A percentile compares a stretch with the other conserved stretches of the same genome.
Evolutionary conservation across 495 filamentous ascomycete genomes (phyloP).

Genomic region (Penicillium desertorum): DNA sequence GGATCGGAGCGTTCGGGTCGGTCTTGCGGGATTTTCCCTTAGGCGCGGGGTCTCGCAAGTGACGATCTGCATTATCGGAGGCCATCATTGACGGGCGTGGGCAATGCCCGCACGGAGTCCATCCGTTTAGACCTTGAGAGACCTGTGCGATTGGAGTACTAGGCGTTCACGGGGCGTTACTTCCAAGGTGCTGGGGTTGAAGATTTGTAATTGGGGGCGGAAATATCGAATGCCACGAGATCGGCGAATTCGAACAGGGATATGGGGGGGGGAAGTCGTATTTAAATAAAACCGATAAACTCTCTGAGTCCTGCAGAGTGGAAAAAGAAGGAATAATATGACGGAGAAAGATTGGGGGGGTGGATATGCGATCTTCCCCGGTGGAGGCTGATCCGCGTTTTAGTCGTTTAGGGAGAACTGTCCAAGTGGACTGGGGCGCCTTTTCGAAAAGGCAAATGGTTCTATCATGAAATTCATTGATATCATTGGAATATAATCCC

Average conservation of each 20-base stretch:
- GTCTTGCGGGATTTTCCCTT: slow-evolving; percentile 34
- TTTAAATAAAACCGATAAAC: not conserved
- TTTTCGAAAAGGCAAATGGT: slow-evolving; percentile 5
- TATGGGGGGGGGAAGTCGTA: not conserved
- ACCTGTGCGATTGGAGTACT: not conserved
- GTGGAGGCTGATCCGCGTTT: slow-evolving; percentile 31
- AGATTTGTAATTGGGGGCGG: slow-evolving; percentile 9
- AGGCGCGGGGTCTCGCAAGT: slow-evolving; percentile 24
- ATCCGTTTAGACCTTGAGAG: slow-evolving; percentile 3
- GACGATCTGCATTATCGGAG: slow-evolving; percentile 16
- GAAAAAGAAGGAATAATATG: slow-evolving; percentile 10
- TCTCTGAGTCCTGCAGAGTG: slow-evolving; percentile 2
- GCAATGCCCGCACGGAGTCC: slow-evolving; percentile 18
- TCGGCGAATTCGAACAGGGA: not conserved
- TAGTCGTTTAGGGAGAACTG: slow-evolving; percentile 13
- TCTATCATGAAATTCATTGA: slow-evolving; percentile 7
- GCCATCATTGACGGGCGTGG: slow-evolving; percentile 19
- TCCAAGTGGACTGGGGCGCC: slow-evolving; percentile 1
- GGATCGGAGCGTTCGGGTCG: slow-evolving; percentile 31
- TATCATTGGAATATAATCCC: not conserved
- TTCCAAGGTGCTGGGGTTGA: not conserved
- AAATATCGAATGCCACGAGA: not conserved
- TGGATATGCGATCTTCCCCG: slow-evolving; percentile 23
- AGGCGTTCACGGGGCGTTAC: not conserved
- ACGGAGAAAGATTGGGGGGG: slow-evolving; percentile 10